Base-by-base conservation (phyloP, 2,329 filamentous ascomycete genomes). In the Botrytis sinoallii region DNA sequence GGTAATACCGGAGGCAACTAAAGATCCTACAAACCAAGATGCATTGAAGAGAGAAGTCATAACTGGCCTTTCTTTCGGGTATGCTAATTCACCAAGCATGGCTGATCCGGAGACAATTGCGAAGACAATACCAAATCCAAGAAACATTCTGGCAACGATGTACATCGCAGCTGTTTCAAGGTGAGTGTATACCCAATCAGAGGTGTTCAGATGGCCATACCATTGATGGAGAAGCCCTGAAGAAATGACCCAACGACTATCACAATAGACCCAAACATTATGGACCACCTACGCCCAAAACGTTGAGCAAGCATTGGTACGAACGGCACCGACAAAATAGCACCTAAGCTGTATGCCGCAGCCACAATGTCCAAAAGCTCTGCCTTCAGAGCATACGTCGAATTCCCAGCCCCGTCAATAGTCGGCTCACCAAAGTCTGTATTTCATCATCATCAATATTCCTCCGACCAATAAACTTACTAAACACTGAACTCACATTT, bases 221-320 rank as follows among this genome's bases (percentile, higher is more conserved):
- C 61, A 48, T 76, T 38, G 12, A 64, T 38, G 46, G 76, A 80
- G 84, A 12, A 85, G 3, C 87, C 87, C 77, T 90, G 88, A 60
- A 90, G 81, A 9, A 89, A 76, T 12, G 87, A 85, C 16, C 88
- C 88, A 25, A 85, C 76, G 55, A 87, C 81, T 84, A 89, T 89
- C 74, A 89, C 83, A 0, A 83, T 71, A 22, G 87, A 89, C 0
- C 88, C 88, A 44, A 86, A 70, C 73, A 89, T 83, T 74, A 90
- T 88, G n/a, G 87, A 85, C 83, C 84, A 85, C 74, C 86, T 82
- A 74, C 86, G 80, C 22, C 86, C 88, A 57, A 84, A 82, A n/a
- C 80, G 80, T 72, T 89, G 84, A 70, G 86, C 86, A 16, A 89
- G 77, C 70, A 84, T 83, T 0, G 87, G 84, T 4, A 88, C 86